Evolutionary conservation across 2,329 filamentous ascomycete genomes (phyloP).

Genomic region (Cordyceps cateniannulata): DNA sequence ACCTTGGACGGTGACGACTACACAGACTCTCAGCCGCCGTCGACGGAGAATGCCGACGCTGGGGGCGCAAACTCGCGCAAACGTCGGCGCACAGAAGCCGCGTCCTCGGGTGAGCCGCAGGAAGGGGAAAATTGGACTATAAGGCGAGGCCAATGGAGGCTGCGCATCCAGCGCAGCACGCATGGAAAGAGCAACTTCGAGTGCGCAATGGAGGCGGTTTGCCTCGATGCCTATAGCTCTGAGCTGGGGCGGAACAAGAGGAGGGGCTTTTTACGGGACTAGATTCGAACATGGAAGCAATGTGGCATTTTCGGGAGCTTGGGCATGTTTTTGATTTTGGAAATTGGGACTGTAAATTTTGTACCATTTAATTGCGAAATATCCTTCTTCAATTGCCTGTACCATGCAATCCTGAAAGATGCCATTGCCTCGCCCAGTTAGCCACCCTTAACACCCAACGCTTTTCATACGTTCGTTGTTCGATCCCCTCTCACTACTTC

Average conservation of each 20-base stretch:
- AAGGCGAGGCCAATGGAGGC: slow-evolving; percentile 63
- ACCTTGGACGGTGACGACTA: slow-evolving; percentile 50
- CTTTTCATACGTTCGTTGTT: background rate
- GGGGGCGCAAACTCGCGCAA: slow-evolving; percentile 31
- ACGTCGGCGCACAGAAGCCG: slow-evolving; percentile 35
- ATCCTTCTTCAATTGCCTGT: background rate
- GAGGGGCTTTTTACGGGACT: slow-evolving; percentile 52
- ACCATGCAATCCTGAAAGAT: background rate
- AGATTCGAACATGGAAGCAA: background rate
- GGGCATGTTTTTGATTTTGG: background rate
- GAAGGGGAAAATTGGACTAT: slow-evolving; percentile 50
- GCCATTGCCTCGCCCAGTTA: background rate
- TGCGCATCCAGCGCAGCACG: slow-evolving; percentile 53
- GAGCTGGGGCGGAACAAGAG: slow-evolving; percentile 60
- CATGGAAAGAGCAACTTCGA: slow-evolving; percentile 53
- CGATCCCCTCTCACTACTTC: slow-evolving; percentile 29
- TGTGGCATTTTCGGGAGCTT: background rate
- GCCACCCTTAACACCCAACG: background rate
- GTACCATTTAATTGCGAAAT: background rate
- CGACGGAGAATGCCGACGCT: slow-evolving; percentile 21
- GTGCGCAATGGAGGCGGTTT: slow-evolving; percentile 68
- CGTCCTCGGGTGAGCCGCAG: slow-evolving; percentile 11
- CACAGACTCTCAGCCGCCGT: slow-evolving; percentile 23
- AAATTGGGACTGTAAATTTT: background rate
- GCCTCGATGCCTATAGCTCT: slow-evolving; percentile 63